Evolutionary conservation across 352 stramenopile species (phyloP), one percentile per base, ranked within the genome.

Genomic region (Globisporangium parvum): DNA sequence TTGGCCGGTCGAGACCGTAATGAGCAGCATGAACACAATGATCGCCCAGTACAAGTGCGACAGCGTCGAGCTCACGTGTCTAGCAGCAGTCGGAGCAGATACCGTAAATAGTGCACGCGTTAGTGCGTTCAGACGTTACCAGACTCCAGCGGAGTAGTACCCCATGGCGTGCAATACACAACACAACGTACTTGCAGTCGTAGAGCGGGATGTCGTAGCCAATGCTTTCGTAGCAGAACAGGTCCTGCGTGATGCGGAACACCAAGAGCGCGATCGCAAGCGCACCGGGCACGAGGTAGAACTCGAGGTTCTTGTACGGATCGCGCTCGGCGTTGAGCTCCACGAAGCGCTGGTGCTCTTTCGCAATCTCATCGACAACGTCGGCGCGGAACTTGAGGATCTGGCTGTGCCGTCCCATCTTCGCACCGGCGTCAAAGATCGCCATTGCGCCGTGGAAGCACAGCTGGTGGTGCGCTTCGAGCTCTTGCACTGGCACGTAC

Each of bases 241-340:
- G 63, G 54, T 93, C 83, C 63, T 91, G 80, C 20, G 72, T 75
- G 57, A 93, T 93, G 49, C 94, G 84, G 53, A 98, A 81, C 35
- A 98, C 68, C 31, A 96, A 87, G 51, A 97, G 80, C 37, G 78
- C 65, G 37, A 96, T 59, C 12, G 93, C 96, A 28, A 99, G 70
- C 10, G 80, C 69, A 24, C 96, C 73, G 2, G 96, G 95, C 47
- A 98, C 75, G 23, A 97, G 62, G 63, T 98, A 98, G 66, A 87
- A 98, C 77, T 90, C 95, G 60, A 89, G 75, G 64, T 96, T 93
- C 60, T 90, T 89, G 70, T 98, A 96, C 54, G 96, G 96, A 73
- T 99, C 98, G 15, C 95, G 88, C 60, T 95, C 85, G 31, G 90
- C 83, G 70, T 99, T 99, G 17, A 98, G 81, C 55, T 96, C 92